phyloP scores from a whole-genome alignment of 306 rosid genomes.

The Prosopis cineraria region DNA sequence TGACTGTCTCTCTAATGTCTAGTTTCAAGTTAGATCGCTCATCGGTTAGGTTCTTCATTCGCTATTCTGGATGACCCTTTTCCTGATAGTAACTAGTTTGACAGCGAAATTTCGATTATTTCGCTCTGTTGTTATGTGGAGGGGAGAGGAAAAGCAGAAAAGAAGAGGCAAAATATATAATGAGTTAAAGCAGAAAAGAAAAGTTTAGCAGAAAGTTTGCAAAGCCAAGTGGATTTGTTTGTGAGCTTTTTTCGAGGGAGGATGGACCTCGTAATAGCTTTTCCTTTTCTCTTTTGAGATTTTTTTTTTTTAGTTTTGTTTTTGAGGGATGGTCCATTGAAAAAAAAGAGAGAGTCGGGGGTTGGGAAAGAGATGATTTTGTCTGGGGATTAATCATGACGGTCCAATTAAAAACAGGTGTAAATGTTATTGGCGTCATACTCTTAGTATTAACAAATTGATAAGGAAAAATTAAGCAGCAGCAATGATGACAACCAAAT shows the following conservation, averaged over 20 bases:
- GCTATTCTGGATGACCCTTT: conserved; percentile 2
- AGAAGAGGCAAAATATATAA: background rate
- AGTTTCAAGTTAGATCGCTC: conserved; percentile 14
- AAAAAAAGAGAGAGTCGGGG: background rate
- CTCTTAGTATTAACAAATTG: background rate
- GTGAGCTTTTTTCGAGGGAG: background rate
- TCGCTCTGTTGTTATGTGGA: background rate
- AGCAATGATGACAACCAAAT: conserved; percentile 4
- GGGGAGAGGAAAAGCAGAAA: background rate
- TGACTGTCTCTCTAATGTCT: background rate
- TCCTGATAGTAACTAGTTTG: background rate
- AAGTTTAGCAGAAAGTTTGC: background rate
- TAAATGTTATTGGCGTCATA: background rate
- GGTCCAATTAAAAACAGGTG: background rate
- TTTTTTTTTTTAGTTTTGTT: background rate
- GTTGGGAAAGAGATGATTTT: background rate
- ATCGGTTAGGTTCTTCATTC: conserved; percentile 21
- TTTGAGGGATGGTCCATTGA: background rate
- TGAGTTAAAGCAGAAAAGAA: background rate
- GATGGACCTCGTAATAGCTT: background rate
- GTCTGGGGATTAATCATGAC: conserved; percentile 11
- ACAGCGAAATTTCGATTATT: conserved; percentile 17
- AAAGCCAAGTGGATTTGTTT: background rate
- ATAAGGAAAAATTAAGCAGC: background rate
- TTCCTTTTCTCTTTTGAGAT: background rate